These are phyloP conservation scores for Colletotrichum coccodes DNA, from an alignment of 2,329 filamentous ascomycete genomes.

Conservation along the genomic window DNA sequence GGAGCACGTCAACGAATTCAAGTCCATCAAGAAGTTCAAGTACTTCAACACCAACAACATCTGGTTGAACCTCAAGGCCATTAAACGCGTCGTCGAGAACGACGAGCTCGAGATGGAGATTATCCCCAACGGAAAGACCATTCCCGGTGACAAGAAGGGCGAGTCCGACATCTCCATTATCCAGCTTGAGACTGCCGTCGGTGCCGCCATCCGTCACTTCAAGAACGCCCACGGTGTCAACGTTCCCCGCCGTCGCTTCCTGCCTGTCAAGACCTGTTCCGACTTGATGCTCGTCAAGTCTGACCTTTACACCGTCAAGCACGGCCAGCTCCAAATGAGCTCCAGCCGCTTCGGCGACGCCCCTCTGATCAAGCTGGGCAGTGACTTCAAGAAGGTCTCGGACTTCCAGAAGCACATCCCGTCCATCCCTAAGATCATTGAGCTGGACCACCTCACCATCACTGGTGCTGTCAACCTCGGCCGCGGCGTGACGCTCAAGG, in stretches of 20 bases:
- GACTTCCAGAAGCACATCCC: slow-evolving; percentile 91
- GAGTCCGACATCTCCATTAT: slow-evolving; percentile 98
- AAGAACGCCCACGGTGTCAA: slow-evolving; percentile 99
- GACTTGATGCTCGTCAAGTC: slow-evolving; percentile 99
- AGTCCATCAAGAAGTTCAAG: slow-evolving; percentile 99
- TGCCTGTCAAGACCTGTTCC: slow-evolving; percentile 99
- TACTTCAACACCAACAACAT: slow-evolving; percentile 99
- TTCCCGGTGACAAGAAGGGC: slow-evolving; percentile 99
- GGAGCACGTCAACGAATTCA: slow-evolving; percentile 99
- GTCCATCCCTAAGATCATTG: slow-evolving; percentile 89
- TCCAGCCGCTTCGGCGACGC: slow-evolving; percentile 95
- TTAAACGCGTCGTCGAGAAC: slow-evolving; percentile 99
- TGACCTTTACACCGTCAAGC: slow-evolving; percentile 97
- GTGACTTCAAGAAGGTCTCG: slow-evolving; percentile 99
- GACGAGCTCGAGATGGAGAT: slow-evolving; percentile 99
- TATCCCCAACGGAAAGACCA: slow-evolving; percentile 98
- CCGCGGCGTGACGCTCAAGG: slow-evolving; percentile 95
- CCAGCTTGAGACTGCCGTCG: slow-evolving; percentile 98
- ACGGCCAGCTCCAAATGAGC: slow-evolving; percentile 98
- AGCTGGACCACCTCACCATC: slow-evolving; percentile 95
- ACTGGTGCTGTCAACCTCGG: slow-evolving; percentile 97
- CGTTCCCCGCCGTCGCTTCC: slow-evolving; percentile 95
- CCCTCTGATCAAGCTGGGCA: slow-evolving; percentile 97
- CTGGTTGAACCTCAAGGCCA: slow-evolving; percentile 97
- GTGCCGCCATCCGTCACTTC: slow-evolving; percentile 98